A percentile compares a stretch with the other conserved stretches of the same genome.
These are phyloP conservation scores for Phialophora tarda DNA, from an alignment of 2,329 filamentous ascomycete genomes.

Conservation along the genomic window DNA sequence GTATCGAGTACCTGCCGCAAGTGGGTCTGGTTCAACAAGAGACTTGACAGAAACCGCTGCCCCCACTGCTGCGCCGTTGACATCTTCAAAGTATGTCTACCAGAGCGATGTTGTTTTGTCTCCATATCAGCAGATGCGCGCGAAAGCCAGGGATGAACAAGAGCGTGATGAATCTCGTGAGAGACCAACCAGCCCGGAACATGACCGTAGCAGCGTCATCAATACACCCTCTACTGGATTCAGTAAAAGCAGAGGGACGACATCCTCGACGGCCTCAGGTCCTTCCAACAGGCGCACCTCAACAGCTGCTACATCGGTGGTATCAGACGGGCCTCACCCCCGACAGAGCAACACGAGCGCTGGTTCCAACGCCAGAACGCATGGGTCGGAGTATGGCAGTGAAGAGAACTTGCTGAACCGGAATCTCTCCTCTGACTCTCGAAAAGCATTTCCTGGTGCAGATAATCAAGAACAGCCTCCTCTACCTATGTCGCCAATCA, in stretches of 20 bases:
- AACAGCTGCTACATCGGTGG: slow-evolving; percentile 84
- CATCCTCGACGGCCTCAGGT: slow-evolving; percentile 79
- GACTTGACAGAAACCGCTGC: slow-evolving; percentile 31
- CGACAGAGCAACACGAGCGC: slow-evolving; percentile 39
- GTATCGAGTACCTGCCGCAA: slow-evolving; percentile 74
- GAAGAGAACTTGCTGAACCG: slow-evolving; percentile 30
- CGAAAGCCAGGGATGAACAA: slow-evolving; percentile 57
- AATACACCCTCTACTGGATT: slow-evolving; percentile 64
- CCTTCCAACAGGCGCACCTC: slow-evolving; percentile 75
- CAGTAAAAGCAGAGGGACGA: slow-evolving; percentile 77
- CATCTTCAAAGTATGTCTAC: slow-evolving; percentile 70
- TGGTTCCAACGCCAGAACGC: slow-evolving; percentile 23
- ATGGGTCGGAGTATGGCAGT: slow-evolving; percentile 25
- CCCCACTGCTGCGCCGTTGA: slow-evolving; percentile 44
- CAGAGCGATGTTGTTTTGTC: slow-evolving; percentile 85
- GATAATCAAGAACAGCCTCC: slow-evolving; percentile 32
- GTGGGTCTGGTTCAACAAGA: slow-evolving; percentile 26
- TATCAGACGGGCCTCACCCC: slow-evolving; percentile 66
- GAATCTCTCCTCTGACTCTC: slow-evolving; percentile 32
- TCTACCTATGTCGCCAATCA: slow-evolving; percentile 34
- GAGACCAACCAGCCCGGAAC: slow-evolving; percentile 46
- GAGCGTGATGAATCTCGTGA: slow-evolving; percentile 47
- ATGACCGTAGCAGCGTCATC: slow-evolving; percentile 28
- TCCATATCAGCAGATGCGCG: slow-evolving; percentile 77
- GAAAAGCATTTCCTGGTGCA: slow-evolving; percentile 17